phyloP scores from a whole-genome alignment of 176 grass and related monocot species.

The Typha latifolia region DNA sequence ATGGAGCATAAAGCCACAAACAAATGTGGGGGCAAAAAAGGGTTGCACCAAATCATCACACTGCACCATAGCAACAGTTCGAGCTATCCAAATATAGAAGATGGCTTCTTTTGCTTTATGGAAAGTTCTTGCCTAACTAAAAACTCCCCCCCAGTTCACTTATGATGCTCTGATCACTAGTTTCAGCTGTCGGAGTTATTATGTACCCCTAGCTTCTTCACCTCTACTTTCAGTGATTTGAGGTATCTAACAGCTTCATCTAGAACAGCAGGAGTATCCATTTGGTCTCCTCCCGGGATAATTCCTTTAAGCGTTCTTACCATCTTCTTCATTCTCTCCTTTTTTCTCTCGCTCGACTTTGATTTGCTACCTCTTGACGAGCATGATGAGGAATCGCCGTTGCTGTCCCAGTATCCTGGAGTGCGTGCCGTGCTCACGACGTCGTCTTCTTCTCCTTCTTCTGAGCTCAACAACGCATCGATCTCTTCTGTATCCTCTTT shows the following conservation, averaged over 20 bases:
- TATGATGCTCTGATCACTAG: too few relatives aligned
- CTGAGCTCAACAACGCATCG: conserved; percentile 84
- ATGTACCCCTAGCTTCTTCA: conserved; percentile 59
- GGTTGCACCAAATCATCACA: conserved; percentile 42
- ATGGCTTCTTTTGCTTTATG: neutral
- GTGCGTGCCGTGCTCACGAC: conserved; percentile 80
- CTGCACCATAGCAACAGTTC: conserved; percentile 25
- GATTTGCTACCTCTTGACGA: conserved; percentile 29
- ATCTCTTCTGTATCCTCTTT: conserved; percentile 87
- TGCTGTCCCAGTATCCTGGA: conserved; percentile 35
- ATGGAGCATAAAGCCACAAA: conserved; percentile 51
- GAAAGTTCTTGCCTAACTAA: conserved; percentile 15
- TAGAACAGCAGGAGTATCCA: conserved; percentile 73
- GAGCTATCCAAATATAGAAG: neutral
- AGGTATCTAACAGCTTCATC: conserved; percentile 74
- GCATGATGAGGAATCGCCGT: conserved; percentile 53
- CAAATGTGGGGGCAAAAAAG: conserved; percentile 38
- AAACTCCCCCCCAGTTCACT: neutral
- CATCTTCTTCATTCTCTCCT: conserved; percentile 83
- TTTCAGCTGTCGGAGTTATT: conserved; percentile 45
- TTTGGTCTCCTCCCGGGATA: conserved; percentile 57
- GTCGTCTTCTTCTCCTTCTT: conserved; percentile 80
- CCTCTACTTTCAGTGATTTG: conserved; percentile 82
- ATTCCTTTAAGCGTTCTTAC: conserved; percentile 68
- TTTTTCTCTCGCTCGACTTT: conserved; percentile 29